Conservation (phyloP, 2,329 filamentous ascomycete genomes). For the Mollisiaceae sp. region DNA sequence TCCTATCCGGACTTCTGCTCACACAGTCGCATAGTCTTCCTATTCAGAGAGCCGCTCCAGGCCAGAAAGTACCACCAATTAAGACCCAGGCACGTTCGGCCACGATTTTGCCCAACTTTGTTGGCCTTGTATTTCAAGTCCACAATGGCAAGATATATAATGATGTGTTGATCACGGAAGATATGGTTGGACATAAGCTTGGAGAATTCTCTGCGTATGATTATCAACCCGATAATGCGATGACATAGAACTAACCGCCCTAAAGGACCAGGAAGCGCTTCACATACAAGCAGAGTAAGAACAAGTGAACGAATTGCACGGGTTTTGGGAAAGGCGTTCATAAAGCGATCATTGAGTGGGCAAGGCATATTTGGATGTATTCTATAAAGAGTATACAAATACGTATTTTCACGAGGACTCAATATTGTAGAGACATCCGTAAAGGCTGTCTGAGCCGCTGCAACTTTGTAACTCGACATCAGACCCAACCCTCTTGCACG, state of each 20-base stretch:
- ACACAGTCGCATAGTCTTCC: slow-evolving; percentile 53
- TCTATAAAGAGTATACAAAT: slow-evolving; percentile 2
- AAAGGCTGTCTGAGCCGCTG: too few relatives aligned
- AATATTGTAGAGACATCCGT: too few relatives aligned
- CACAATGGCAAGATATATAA: slow-evolving; percentile 75
- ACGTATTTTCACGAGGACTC: neutral
- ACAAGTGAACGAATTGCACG: slow-evolving; percentile 48
- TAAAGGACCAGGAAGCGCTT: slow-evolving; percentile 71
- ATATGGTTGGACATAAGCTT: slow-evolving; percentile 79
- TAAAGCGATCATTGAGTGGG: too few relatives aligned
- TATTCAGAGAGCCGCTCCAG: slow-evolving; percentile 53
- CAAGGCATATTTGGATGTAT: slow-evolving; percentile 1
- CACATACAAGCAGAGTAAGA: slow-evolving; percentile 73
- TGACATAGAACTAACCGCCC: slow-evolving; percentile 17
- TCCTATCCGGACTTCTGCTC: slow-evolving; percentile 36
- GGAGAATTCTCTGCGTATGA: slow-evolving; percentile 74
- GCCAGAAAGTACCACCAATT: slow-evolving; percentile 64
- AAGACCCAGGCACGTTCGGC: slow-evolving; percentile 72
- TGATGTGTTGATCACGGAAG: slow-evolving; percentile 72
- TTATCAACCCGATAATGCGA: neutral
- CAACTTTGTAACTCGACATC: too few relatives aligned
- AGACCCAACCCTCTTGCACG: too few relatives aligned
- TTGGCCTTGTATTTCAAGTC: slow-evolving; percentile 72
- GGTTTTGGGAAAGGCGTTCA: slow-evolving; percentile 24
- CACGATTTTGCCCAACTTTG: slow-evolving; percentile 75